Evolutionary conservation across 345 rosid species (phyloP).

Genomic region (Noccaea bulbosa): DNA sequence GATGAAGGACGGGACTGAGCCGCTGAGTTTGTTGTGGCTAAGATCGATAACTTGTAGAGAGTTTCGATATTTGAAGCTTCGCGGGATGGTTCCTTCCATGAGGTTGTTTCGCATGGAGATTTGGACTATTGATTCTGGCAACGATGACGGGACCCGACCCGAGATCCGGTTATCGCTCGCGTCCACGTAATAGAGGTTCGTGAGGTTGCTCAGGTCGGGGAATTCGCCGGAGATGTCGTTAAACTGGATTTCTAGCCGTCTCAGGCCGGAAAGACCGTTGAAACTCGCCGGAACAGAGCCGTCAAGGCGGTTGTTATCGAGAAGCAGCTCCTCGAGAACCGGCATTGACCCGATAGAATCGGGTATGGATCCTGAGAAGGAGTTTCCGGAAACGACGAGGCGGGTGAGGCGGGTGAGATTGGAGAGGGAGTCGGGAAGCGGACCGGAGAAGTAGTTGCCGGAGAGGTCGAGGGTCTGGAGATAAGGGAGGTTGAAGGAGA

Average conservation of each 20-base stretch:
- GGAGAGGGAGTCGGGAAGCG: conserved; percentile 57
- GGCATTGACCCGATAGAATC: conserved; percentile 59
- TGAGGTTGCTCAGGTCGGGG: conserved; percentile 62
- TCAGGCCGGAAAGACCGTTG: conserved; percentile 49
- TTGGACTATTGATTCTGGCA: conserved; percentile 67
- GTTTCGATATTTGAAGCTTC: conserved; percentile 41
- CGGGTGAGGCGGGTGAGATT: conserved; percentile 62
- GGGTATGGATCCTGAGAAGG: conserved; percentile 70
- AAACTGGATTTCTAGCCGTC: conserved; percentile 74
- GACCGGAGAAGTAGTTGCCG: conserved; percentile 64
- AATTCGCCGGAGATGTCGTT: conserved; percentile 65
- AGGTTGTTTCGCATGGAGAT: conserved; percentile 74
- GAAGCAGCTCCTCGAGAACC: conserved; percentile 61
- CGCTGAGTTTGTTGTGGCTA: conserved; percentile 65
- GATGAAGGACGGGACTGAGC: conserved; percentile 55
- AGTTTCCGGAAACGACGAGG: conserved; percentile 65
- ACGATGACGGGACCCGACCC: conserved; percentile 53
- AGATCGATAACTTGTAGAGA: conserved; percentile 72
- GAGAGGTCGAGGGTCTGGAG: conserved; percentile 70
- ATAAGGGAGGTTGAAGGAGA: conserved; percentile 66
- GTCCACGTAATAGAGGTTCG: conserved; percentile 64
- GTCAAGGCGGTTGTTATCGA: conserved; percentile 66
- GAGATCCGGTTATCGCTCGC: conserved; percentile 71
- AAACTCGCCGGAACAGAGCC: conserved; percentile 64
- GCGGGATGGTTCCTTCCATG: conserved; percentile 58